These are phyloP conservation scores for Vinca major DNA, from an alignment of 305 asterid species.

Conservation along the genomic window DNA sequence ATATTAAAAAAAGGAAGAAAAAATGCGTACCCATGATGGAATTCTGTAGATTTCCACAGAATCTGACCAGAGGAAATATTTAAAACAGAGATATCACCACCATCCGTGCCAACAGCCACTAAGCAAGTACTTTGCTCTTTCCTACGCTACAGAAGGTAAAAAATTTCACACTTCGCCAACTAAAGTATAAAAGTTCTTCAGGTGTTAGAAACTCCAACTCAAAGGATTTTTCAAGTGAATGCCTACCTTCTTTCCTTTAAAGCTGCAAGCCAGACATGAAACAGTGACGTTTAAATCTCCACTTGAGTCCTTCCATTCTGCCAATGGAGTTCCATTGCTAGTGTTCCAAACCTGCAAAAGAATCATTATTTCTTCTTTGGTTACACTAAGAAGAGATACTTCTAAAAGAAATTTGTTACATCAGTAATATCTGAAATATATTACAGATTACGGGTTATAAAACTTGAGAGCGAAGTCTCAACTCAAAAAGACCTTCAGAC, in stretches of 20 bases:
- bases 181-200: background rate
- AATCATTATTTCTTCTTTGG: background rate
- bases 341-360: slow-evolving; percentile 29
- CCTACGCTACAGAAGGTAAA: slow-evolving; percentile 17
- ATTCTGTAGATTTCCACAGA: slow-evolving; percentile 22
- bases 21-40: slow-evolving; percentile 21
- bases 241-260: slow-evolving; percentile 25
- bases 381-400: background rate
- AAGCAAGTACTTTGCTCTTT: slow-evolving; percentile 21
- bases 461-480: background rate
- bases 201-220: background rate
- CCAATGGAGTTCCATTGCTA: slow-evolving; percentile 19
- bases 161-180: background rate
- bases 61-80: slow-evolving; percentile 16
- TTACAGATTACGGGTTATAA: no score
- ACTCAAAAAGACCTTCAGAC: background rate
- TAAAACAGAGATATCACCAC: slow-evolving; percentile 21
- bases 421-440: background rate
- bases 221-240: background rate
- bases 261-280: slow-evolving; percentile 23
- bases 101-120: slow-evolving; percentile 23
- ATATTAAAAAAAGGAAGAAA: background rate
- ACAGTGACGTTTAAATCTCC: slow-evolving; percentile 14
- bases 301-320: slow-evolving; percentile 19
- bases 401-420: background rate